Evolutionary conservation across 805 yeast genomes (phyloP).

Genomic region (Ogataea populi-albae): DNA sequence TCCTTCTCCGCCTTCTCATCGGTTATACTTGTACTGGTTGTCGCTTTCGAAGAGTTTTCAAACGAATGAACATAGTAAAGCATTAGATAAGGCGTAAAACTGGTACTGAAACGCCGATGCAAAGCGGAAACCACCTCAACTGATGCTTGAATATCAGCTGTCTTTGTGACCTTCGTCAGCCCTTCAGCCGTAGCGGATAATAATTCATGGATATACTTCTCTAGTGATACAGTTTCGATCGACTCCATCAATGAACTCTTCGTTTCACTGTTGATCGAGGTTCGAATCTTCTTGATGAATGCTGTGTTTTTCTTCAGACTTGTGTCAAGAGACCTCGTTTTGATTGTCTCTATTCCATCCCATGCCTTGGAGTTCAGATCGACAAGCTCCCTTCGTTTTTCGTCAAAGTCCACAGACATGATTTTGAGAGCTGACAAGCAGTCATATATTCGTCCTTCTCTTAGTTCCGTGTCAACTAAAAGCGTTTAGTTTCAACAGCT

Average conservation of each 20-base stretch:
- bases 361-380: slow-evolving; percentile 49
- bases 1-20: slow-evolving; percentile 26
- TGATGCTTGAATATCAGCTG: slow-evolving; percentile 59
- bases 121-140: slow-evolving; percentile 66
- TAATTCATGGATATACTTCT: slow-evolving; percentile 72
- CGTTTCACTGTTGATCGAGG: slow-evolving; percentile 53
- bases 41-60: slow-evolving; percentile 30
- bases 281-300: slow-evolving; percentile 66
- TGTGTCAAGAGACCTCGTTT: slow-evolving; percentile 50
- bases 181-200: slow-evolving; percentile 63
- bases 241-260: slow-evolving; percentile 53
- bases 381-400: slow-evolving; percentile 31
- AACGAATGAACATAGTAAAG: slow-evolving; percentile 42
- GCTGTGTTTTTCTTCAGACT: slow-evolving; percentile 81
- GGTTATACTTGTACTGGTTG: slow-evolving; percentile 1
- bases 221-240: slow-evolving; percentile 58
- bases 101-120: slow-evolving; percentile 66
- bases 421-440: no score
- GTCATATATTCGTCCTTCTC: no score
- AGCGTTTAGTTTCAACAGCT: no score
- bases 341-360: slow-evolving; percentile 43
- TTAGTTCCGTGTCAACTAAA: no score
- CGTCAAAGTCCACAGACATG: slow-evolving; percentile 14
- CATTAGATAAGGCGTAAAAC: slow-evolving; percentile 51
- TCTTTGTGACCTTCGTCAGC: slow-evolving; percentile 46